These are phyloP conservation scores for Wallacemonas rigidus DNA, from an alignment of 208 protist species.

Conservation along the genomic window DNA sequence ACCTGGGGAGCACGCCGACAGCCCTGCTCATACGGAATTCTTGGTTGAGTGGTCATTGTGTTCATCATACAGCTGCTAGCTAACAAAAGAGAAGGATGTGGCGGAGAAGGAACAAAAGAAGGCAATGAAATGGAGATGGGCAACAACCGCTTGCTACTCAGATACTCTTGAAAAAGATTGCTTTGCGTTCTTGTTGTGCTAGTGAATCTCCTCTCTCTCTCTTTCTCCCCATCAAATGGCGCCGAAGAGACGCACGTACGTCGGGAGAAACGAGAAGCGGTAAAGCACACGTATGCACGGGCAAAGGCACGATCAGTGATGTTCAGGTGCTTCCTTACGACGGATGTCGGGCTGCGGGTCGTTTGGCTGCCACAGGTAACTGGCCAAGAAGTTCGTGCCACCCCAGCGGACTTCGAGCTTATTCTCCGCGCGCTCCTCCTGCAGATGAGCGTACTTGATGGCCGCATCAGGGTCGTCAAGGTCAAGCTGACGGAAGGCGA, in stretches of 20 bases:
- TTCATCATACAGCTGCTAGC: conserved; percentile 12
- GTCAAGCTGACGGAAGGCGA: conserved; percentile 82
- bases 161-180: not conserved
- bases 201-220: not conserved
- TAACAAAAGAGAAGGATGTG: conserved; percentile 5
- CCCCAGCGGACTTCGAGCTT: conserved; percentile 88
- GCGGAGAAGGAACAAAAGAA: conserved; percentile 7
- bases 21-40: too few species aligned
- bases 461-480: conserved; percentile 88
- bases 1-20: too few species aligned
- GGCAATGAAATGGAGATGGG: conserved; percentile 6
- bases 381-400: conserved; percentile 87
- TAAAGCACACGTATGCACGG: not conserved
- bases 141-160: conserved; percentile 3
- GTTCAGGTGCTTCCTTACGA: conserved; percentile 66
- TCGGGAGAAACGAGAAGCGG: too few species aligned
- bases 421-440: conserved; percentile 81
- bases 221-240: not conserved
- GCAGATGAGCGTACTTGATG: conserved; percentile 87
- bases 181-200: not conserved
- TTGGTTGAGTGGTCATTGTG: not conserved
- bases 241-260: too few species aligned
- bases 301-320: conserved; percentile 32
- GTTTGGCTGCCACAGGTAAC: conserved; percentile 88
- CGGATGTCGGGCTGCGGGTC: conserved; percentile 89